These are phyloP conservation scores for Populus hybrid DNA, from an alignment of 441 rosid genomes.

Conservation along the genomic window DNA sequence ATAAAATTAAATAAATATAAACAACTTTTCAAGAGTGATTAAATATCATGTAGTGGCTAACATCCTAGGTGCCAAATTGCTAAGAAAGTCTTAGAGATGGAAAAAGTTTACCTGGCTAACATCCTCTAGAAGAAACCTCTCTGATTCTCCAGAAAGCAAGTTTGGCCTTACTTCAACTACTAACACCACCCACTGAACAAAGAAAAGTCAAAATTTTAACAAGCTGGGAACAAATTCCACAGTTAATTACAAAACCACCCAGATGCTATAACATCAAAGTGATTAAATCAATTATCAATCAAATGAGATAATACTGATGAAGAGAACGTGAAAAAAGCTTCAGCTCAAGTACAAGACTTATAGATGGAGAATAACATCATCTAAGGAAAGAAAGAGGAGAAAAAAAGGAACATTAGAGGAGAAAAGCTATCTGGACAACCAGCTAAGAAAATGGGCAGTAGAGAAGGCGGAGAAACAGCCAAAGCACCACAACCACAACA, in stretches of 20 bases:
- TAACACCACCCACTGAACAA: conserved; percentile 62
- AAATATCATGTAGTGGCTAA: neutral
- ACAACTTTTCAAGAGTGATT: neutral
- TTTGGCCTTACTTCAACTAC: conserved; percentile 76
- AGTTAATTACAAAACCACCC: neutral
- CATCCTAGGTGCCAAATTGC: neutral
- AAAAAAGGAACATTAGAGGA: neutral
- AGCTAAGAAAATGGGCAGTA: neutral
- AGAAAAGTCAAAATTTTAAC: neutral
- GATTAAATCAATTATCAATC: neutral
- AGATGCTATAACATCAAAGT: neutral
- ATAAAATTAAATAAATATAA: no score
- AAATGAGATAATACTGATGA: neutral
- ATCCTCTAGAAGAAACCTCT: conserved; percentile 65
- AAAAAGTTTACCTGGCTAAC: conserved; percentile 46
- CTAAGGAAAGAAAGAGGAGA: neutral
- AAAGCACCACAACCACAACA: neutral
- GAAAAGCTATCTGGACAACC: neutral
- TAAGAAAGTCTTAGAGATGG: neutral
- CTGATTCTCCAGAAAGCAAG: conserved; percentile 80
- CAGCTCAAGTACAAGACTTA: neutral
- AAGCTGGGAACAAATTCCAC: neutral
- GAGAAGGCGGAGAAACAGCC: neutral
- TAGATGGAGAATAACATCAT: neutral
- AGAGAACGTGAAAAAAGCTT: neutral